Evolutionary conservation across 139 green algal species (phyloP), one percentile per base, ranked within the genome.

Genomic region (Coccomyxa sp.): DNA sequence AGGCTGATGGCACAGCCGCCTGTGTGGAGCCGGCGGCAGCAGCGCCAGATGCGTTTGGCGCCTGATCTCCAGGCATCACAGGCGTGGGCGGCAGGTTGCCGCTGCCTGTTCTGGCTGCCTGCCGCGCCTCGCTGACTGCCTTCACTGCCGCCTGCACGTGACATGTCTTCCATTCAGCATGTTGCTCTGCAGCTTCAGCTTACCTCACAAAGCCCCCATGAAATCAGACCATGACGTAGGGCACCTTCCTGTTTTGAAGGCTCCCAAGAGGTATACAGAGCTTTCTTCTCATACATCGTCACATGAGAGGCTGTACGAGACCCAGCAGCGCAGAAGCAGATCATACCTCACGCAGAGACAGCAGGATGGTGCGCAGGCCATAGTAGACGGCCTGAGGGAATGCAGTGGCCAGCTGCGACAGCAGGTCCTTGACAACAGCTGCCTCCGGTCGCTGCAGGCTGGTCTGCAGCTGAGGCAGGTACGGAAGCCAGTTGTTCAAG

Each of bases 401-500:
- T 41, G 40, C 35, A 27, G 40, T 18, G 14, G 85, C 83, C 7
- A 87, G 83, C 33, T 82, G 70, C 2, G 68, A 54, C 31, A 93
- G 78, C n/a, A 91, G 69, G 76, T 84, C 76, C 78, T 92, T 94
- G 10, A 85, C 86, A 55, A 90, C 76, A 0, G 79, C 68, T 14
- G 79, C 82, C 84, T 99, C 96, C 34, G 89, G 88, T 6, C 93
- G 86, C 75, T 95, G 90, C 77, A 99, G 89, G 14, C 83, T 85
- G 9, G 88, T 88, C 75, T 98, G 88, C 76, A 99, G 90, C 90
- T 99, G 95, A 0, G 93, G 93, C 10, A 97, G 83, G 89, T 92
- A 99, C 29, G 88, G 81, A 78, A 99, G 89, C 96, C 96, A 99
- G 71, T 97, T 90, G 90, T 91, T 97, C n/a, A 81, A 69, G 0